These are phyloP conservation scores for Plasmodium cynomolgi DNA, from an alignment of 169 alveolate species.

Conservation along the genomic window DNA sequence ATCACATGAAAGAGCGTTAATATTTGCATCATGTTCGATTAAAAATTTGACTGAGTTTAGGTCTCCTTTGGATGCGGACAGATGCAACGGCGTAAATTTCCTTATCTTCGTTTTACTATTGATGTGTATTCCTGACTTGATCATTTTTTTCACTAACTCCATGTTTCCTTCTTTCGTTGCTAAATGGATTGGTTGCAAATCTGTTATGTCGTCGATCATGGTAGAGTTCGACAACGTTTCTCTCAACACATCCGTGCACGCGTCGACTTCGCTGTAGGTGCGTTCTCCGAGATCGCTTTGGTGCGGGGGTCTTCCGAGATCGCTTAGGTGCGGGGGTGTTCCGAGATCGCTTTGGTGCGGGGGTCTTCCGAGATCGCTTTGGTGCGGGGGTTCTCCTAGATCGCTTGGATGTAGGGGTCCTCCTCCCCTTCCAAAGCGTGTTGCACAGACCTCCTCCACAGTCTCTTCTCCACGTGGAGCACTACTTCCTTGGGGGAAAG, in stretches of 20 bases:
- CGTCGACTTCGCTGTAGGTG: conserved; percentile 14
- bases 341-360: neutral
- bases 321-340: neutral
- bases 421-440: neutral
- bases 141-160: conserved; percentile 28
- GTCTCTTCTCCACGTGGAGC: neutral
- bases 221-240: neutral
- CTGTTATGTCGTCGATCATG: conserved; percentile 8
- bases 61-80: conserved; percentile 69
- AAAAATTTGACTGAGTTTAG: conserved; percentile 40
- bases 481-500: neutral
- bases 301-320: neutral
- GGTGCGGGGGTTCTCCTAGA: too few species aligned
- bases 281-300: neutral
- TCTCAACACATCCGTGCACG: conserved; percentile 24
- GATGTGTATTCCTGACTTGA: conserved; percentile 23
- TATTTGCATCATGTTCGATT: conserved; percentile 38
- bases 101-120: conserved; percentile 55
- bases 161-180: conserved; percentile 71
- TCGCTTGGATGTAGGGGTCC: neutral
- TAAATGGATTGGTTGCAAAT: conserved; percentile 58
- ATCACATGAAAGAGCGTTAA: conserved; percentile 49
- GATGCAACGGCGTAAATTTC: conserved; percentile 51
- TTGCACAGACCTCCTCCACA: neutral
- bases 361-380: neutral